Percentiles rank a stretch among this genome's conserved stretches.
phyloP scores from a whole-genome alignment of 78 protist species.

The Monosiga brevicollis region DNA sequence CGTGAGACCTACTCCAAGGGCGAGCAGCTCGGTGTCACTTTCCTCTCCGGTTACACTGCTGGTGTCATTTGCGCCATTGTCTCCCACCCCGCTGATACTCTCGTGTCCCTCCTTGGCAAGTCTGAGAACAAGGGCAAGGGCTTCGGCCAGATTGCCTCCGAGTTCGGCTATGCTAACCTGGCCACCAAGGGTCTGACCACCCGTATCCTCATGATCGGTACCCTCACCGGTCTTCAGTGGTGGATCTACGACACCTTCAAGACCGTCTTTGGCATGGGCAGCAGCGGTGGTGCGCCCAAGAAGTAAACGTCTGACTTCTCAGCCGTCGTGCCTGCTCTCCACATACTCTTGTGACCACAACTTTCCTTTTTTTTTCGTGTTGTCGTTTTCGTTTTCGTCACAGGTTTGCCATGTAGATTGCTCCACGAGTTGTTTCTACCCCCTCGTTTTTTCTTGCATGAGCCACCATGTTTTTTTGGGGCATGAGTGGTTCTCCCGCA shows the following conservation, averaged over 20 bases:
- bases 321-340: neutral
- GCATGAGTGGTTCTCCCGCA: no score
- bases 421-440: no score
- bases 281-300: neutral
- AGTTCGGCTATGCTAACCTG: constrained; percentile 32
- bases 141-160: constrained; percentile 11
- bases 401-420: no score
- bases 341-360: no score
- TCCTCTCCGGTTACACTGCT: constrained; percentile 77
- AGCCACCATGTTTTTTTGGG: no score
- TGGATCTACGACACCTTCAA: constrained; percentile 38
- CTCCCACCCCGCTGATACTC: constrained; percentile 88
- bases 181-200: constrained; percentile 41
- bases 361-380: neutral
- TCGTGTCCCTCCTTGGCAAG: constrained; percentile 46
- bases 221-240: constrained; percentile 65
- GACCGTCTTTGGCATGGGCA: constrained; percentile 16
- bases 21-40: constrained; percentile 55
- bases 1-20: constrained; percentile 9
- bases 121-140: constrained; percentile 26
- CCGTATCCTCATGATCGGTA: constrained; percentile 68
- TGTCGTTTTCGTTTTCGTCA: neutral
- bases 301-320: neutral
- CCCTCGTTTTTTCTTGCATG: no score
- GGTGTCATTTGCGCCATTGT: constrained; percentile 78